Conservation (phyloP, 1,139 yeast genomes). For the Candida pseudocylindracea region DNA sequence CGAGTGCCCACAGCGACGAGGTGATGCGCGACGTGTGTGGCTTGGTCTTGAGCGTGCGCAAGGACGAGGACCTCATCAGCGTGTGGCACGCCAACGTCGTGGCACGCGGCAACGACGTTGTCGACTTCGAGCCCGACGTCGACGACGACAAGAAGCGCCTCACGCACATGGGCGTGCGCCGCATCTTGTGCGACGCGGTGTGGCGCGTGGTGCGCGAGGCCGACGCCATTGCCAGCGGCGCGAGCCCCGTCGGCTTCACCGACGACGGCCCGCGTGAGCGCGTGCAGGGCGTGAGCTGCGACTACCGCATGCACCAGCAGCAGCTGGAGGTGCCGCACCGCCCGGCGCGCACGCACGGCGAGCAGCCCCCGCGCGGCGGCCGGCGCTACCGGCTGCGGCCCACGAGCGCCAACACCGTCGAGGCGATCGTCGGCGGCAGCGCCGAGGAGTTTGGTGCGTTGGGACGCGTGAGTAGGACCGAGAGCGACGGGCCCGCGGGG, state of each 20-base stretch:
- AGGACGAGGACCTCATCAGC: constrained; percentile 17
- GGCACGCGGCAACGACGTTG: too few species aligned
- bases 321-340: constrained; percentile 5
- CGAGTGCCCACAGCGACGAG: constrained; percentile 12
- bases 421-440: too few species aligned
- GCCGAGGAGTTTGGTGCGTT: too few species aligned
- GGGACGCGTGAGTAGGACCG: too few species aligned
- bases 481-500: too few species aligned
- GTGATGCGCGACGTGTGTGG: constrained; percentile 26
- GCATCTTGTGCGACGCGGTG: constrained; percentile 25
- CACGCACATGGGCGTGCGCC: constrained; percentile 11
- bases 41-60: constrained; percentile 23
- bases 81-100: constrained; percentile 28
- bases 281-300: constrained; percentile 21
- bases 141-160: constrained; percentile 10
- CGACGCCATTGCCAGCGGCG: constrained; percentile 16
- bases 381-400: too few species aligned
- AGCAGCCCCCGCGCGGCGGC: constrained; percentile 2
- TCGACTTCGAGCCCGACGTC: constrained; percentile 9
- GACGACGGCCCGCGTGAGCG: constrained; percentile 17
- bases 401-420: too few species aligned
- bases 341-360: constrained; percentile 2
- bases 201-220: constrained; percentile 24
- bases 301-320: constrained; percentile 18
- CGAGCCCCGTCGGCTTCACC: constrained; percentile 10